phyloP scores from a whole-genome alignment of 2,329 filamentous ascomycete genomes.

The Colletotrichum aenigma region DNA sequence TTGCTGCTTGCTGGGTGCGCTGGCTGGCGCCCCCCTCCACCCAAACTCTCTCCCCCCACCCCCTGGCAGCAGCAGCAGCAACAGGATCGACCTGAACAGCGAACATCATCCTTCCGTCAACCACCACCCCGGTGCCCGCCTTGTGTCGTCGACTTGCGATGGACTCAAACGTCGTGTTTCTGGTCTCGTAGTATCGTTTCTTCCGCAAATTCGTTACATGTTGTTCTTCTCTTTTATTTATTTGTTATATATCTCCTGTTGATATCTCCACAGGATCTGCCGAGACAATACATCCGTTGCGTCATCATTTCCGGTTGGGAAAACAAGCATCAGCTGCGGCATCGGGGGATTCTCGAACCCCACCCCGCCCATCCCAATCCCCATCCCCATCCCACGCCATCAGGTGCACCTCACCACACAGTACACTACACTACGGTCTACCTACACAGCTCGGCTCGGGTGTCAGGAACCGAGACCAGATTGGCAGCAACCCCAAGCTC shows the following conservation, averaged over 20 bases:
- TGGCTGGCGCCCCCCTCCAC: background rate
- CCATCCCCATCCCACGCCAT: background rate
- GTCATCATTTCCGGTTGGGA: conserved; percentile 1
- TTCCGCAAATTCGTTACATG: background rate
- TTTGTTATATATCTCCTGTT: background rate
- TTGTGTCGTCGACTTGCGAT: background rate
- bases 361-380: conserved; percentile 5
- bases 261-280: conserved; percentile 1
- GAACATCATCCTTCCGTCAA: conserved; percentile 7
- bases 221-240: background rate
- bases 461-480: conserved; percentile 8
- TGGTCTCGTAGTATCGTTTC: background rate
- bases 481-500: conserved; percentile 7
- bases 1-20: background rate
- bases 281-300: conserved; percentile 4
- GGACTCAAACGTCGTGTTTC: background rate
- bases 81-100: background rate
- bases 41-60: background rate
- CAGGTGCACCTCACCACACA: background rate
- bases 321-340: conserved; percentile 11
- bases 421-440: background rate
- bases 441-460: conserved; percentile 8
- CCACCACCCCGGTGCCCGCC: background rate
- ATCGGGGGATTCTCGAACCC: conserved; percentile 16
- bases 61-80: background rate